A percentile compares a stretch with the other conserved stretches of the same genome.
phyloP scores from a whole-genome alignment of 2,329 filamentous ascomycete species.

The Arthroderma sp. region DNA sequence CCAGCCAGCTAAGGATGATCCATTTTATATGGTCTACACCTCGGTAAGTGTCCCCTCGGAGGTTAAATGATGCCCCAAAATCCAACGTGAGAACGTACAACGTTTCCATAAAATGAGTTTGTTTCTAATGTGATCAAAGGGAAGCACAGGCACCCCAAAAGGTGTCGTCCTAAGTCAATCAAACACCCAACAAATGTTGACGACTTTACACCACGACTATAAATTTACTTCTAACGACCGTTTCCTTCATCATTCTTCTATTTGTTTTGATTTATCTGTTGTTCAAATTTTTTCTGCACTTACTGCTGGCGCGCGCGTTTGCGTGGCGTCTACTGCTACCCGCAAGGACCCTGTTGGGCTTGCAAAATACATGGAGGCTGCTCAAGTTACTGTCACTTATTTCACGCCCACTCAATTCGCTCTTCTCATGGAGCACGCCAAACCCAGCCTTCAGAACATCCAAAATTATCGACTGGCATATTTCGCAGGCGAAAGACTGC shows the following conservation, averaged over 20 bases:
- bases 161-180: conserved; percentile 23
- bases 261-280: conserved; percentile 11
- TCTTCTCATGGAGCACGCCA: conserved; percentile 11
- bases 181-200: conserved; percentile 13
- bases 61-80: too few relatives aligned
- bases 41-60: conserved; percentile 10
- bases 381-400: conserved; percentile 13
- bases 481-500: conserved; percentile 12
- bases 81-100: too few relatives aligned
- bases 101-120: background rate
- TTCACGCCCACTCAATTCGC: conserved; percentile 14
- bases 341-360: conserved; percentile 12
- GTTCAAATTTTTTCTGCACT: conserved; percentile 14
- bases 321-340: conserved; percentile 9
- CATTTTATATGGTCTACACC: conserved; percentile 15
- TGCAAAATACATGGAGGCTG: conserved; percentile 10
- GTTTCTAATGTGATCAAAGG: conserved; percentile 7
- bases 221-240: conserved; percentile 8
- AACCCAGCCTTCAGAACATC: conserved; percentile 8
- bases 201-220: conserved; percentile 9
- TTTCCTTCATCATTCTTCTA: conserved; percentile 11
- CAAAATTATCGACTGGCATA: conserved; percentile 11
- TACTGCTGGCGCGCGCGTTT: conserved; percentile 12
- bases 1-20: conserved; percentile 7
- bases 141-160: conserved; percentile 24